Evolutionary conservation across 1,139 yeast genomes (phyloP), one percentile per base, ranked within the genome.

Genomic region (Kodamaea suecica): DNA sequence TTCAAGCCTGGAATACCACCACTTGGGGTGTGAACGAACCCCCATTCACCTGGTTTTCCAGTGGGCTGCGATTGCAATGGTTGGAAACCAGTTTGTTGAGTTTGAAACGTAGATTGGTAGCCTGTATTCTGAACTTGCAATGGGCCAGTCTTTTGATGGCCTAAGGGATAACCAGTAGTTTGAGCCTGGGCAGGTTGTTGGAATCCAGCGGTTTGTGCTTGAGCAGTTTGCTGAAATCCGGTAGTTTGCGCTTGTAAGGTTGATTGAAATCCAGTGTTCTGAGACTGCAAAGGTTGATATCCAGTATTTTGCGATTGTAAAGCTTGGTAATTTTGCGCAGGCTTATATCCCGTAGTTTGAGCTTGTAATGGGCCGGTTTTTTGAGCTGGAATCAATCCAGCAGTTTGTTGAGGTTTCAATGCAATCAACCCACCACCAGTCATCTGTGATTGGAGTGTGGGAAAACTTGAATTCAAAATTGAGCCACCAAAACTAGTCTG

Each of bases 41-140:
- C 90, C 94, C 92, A 82, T 53, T 83, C 81, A 14, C 92, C 92
- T 1, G 90, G 92, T 44, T 68, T 71, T 5, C 92, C 94, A 0
- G 94, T 76, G 5, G 80, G 80, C 59, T 73, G 78, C 3, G 71
- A 53, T 44, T 61, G 70, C 34, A 68, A 55, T 33, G 54, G 61
- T 44, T 70, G 76, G 19, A 61, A 53, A 15, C 59, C 56, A 12
- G 61, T 55, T 20, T 43, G 44, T 37, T 56, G 62, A 9, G 58
- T 47, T 48, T 42, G 45, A 61, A 49, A 46, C 2, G 68, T 66
- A 3, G 40, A 31, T 39, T 60, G 62, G 37, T 55, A 51, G 0
- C 71, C 70, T 17, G 61, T 55, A 13, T 40, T 36, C 35, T 52
- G 57, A 1, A 46, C 38, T 19, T 39, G 44, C 30, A 43, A 41